These are phyloP conservation scores for Testicularia cyperi DNA, from an alignment of 1,284 basidiomycete genomes.

Conservation along the genomic window DNA sequence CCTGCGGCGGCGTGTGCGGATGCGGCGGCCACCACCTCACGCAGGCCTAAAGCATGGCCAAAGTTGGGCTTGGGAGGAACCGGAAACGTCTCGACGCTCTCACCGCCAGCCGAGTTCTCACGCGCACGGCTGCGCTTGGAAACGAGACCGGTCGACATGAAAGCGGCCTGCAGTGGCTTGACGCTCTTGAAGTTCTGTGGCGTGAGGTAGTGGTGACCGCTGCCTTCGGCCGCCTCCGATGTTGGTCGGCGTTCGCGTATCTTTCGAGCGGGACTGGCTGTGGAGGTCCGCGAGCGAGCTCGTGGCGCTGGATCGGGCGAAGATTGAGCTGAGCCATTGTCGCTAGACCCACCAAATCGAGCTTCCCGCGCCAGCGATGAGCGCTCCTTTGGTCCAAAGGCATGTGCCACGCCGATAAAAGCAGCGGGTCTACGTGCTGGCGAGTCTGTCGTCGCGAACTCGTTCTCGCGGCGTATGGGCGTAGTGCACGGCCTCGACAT, in stretches of 20 bases:
- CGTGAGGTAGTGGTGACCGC: conserved; percentile 39
- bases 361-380: conserved; percentile 46
- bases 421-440: too few species aligned
- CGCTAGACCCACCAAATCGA: conserved; percentile 23
- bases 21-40: conserved; percentile 55
- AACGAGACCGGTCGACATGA: conserved; percentile 61
- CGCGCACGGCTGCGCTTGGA: conserved; percentile 53
- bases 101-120: conserved; percentile 23
- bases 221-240: conserved; percentile 17
- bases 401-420: too few species aligned
- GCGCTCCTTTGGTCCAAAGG: conserved; percentile 40
- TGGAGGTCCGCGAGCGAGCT: conserved; percentile 17
- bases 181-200: conserved; percentile 62
- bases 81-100: conserved; percentile 31
- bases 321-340: conserved; percentile 20
- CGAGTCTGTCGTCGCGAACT: too few species aligned
- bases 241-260: conserved; percentile 23
- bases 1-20: conserved; percentile 38
- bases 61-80: conserved; percentile 42
- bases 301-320: conserved; percentile 28
- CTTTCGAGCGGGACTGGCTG: conserved; percentile 19
- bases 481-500: too few species aligned
- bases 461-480: too few species aligned
- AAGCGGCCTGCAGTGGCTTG: conserved; percentile 61
- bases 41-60: conserved; percentile 44